Percentiles rank a stretch among this genome's conserved stretches.
phyloP scores from a whole-genome alignment of 2,329 filamentous ascomycete species.

The Juglanconis sp. region DNA sequence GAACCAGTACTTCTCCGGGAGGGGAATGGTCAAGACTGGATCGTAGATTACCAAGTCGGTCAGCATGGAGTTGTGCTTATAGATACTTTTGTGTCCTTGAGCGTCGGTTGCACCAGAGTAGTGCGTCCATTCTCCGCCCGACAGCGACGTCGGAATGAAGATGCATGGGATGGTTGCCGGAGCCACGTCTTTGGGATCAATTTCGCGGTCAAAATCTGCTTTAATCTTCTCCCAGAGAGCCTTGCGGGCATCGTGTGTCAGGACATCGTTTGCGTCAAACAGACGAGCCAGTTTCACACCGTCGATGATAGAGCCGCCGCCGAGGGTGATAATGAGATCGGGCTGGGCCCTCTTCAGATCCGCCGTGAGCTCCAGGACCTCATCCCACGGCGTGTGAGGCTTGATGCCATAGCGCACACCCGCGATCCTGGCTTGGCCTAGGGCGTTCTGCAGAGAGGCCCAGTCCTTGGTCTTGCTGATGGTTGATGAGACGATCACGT shows the following conservation, averaged over 20 bases:
- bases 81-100: not conserved
- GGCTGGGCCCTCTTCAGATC: slow-evolving; percentile 10
- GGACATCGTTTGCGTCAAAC: slow-evolving; percentile 19
- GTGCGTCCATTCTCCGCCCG: not conserved
- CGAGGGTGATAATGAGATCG: slow-evolving; percentile 19
- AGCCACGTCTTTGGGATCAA: not conserved
- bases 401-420: slow-evolving; percentile 19
- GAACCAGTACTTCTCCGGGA: slow-evolving; percentile 46
- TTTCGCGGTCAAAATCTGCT: not conserved
- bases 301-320: slow-evolving; percentile 20
- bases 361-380: slow-evolving; percentile 15
- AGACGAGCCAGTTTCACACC: slow-evolving; percentile 17
- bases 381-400: slow-evolving; percentile 19
- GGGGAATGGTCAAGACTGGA: slow-evolving; percentile 42
- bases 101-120: not conserved
- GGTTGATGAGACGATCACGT: slow-evolving; percentile 18
- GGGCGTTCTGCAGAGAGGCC: slow-evolving; percentile 9
- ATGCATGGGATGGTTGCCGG: not conserved
- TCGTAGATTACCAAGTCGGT: slow-evolving; percentile 45
- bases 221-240: not conserved
- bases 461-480: slow-evolving; percentile 20
- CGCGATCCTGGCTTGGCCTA: slow-evolving; percentile 6
- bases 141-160: slow-evolving; percentile 5
- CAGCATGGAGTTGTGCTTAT: not conserved
- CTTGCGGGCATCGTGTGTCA: slow-evolving; percentile 14